Evolutionary conservation across 129 eudicot genomes (phyloP).

Genomic region (Chrysanthemum seticuspe): DNA sequence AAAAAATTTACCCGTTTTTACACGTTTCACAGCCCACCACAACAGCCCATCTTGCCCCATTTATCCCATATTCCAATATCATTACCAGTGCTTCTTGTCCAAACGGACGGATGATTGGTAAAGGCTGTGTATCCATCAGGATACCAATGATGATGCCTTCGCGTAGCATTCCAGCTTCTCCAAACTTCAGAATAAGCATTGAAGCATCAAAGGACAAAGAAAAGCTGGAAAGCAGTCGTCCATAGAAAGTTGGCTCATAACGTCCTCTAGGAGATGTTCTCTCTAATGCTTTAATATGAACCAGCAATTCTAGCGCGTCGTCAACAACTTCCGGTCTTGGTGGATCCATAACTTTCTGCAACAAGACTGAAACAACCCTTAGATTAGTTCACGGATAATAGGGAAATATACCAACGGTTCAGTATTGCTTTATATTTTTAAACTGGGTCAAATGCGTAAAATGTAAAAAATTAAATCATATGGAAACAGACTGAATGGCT

Average conservation of each 20-base stretch:
- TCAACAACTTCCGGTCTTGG: slow-evolving; percentile 67
- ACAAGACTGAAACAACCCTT: slow-evolving; percentile 45
- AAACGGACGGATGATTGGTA: slow-evolving; percentile 81
- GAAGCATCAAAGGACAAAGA: slow-evolving; percentile 91
- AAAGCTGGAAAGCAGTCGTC: slow-evolving; percentile 79
- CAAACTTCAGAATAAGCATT: slow-evolving; percentile 77
- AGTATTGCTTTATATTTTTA: too few relatives aligned
- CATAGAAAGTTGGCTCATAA: slow-evolving; percentile 87
- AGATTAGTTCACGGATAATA: slow-evolving; percentile 6
- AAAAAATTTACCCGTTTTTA: not conserved
- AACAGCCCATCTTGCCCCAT: not conserved
- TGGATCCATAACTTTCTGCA: slow-evolving; percentile 91
- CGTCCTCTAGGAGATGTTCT: slow-evolving; percentile 72
- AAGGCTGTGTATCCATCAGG: slow-evolving; percentile 88
- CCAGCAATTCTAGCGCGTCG: slow-evolving; percentile 79
- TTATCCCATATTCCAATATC: not conserved
- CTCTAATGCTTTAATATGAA: slow-evolving; percentile 61
- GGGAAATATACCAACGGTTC: too few relatives aligned
- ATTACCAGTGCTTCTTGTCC: slow-evolving; percentile 76
- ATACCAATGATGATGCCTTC: slow-evolving; percentile 88
- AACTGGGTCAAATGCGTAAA: not conserved
- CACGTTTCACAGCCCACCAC: not conserved
- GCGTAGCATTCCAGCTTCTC: slow-evolving; percentile 68
- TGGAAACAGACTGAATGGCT: too few relatives aligned
- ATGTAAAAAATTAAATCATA: too few relatives aligned